Conservation (phyloP, 1,284 basidiomycete genomes). For the Butyriboletus appendiculatus region DNA sequence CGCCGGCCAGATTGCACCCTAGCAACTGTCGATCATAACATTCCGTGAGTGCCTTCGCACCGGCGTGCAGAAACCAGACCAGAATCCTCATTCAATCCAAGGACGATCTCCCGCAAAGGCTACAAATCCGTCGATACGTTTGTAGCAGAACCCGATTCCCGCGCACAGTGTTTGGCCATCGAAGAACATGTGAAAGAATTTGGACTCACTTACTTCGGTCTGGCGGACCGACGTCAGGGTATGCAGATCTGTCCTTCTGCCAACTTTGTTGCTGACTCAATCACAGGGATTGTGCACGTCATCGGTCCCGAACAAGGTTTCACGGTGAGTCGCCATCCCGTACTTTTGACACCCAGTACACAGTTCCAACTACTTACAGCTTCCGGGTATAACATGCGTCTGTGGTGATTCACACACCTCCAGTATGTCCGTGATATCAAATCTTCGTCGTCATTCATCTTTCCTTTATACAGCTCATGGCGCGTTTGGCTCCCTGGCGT, state of each 20-base stretch:
- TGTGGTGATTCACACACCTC: slow-evolving; percentile 97
- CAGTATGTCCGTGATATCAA: slow-evolving; percentile 48
- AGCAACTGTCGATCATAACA: slow-evolving; percentile 94
- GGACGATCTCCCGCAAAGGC: slow-evolving; percentile 85
- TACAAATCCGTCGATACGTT: slow-evolving; percentile 79
- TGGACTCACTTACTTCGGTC: slow-evolving; percentile 93
- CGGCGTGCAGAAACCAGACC: slow-evolving; percentile 2
- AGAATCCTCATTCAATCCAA: slow-evolving; percentile 34
- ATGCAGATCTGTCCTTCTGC: slow-evolving; percentile 9
- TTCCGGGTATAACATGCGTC: slow-evolving; percentile 94
- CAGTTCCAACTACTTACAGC: slow-evolving; percentile 41
- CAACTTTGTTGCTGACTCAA: slow-evolving; percentile 7
- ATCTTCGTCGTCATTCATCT: slow-evolving; percentile 1
- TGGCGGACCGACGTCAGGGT: slow-evolving; percentile 91
- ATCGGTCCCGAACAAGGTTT: slow-evolving; percentile 98
- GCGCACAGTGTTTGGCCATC: slow-evolving; percentile 88
- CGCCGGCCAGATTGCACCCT: slow-evolving; percentile 93
- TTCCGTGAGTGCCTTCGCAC: slow-evolving; percentile 72
- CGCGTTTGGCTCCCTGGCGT: slow-evolving; percentile 94
- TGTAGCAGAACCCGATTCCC: slow-evolving; percentile 87
- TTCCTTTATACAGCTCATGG: slow-evolving; percentile 70
- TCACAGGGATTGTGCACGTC: slow-evolving; percentile 87
- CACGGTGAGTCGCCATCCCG: slow-evolving; percentile 53
- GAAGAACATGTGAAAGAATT: slow-evolving; percentile 97
- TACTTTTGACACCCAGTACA: background rate